Evolutionary conservation across 192 early-diverging fungal species (phyloP).

Genomic region (Podila clonocystis): DNA sequence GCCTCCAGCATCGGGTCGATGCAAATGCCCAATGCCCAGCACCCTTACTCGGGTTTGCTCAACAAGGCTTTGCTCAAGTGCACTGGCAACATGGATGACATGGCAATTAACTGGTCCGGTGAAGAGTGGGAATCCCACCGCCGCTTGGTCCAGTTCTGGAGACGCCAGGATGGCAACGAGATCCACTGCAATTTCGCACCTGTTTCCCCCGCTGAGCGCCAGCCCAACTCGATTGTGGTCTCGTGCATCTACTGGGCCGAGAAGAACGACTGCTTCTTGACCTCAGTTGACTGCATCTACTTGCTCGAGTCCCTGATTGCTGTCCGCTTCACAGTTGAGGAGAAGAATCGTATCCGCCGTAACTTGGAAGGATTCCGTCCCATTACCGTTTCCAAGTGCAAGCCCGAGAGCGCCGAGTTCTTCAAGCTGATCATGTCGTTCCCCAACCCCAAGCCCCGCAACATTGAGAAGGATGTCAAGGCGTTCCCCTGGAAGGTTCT

Average conservation of each 20-base stretch:
- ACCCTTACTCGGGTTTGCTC: conserved; percentile 70
- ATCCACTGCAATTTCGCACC: conserved; percentile 73
- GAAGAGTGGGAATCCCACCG: conserved; percentile 73
- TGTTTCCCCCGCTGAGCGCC: conserved; percentile 62
- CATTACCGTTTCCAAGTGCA: conserved; percentile 78
- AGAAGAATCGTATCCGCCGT: conserved; percentile 89
- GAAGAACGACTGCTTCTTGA: conserved; percentile 79
- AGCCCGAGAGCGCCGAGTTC: conserved; percentile 77
- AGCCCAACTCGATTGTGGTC: conserved; percentile 74
- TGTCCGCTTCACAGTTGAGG: conserved; percentile 78
- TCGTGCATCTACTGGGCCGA: conserved; percentile 86
- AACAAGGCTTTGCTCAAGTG: conserved; percentile 80
- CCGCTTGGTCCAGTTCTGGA: conserved; percentile 80
- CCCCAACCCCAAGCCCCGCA: conserved; percentile 82
- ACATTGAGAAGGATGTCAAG: conserved; percentile 90
- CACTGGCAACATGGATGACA: conserved; percentile 72
- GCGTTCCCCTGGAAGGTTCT: conserved; percentile 63
- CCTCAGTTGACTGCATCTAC: conserved; percentile 83
- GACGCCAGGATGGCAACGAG: conserved; percentile 68
- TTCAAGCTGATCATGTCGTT: conserved; percentile 87
- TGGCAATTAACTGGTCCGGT: conserved; percentile 72
- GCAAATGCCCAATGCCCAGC: conserved; percentile 32
- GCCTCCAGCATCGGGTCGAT: conserved; percentile 46
- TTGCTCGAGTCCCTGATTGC: conserved; percentile 78
- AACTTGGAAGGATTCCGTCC: conserved; percentile 86